Evolutionary conservation across 345 rosid genomes (phyloP).

Genomic region (Rubroshorea leprosula): DNA sequence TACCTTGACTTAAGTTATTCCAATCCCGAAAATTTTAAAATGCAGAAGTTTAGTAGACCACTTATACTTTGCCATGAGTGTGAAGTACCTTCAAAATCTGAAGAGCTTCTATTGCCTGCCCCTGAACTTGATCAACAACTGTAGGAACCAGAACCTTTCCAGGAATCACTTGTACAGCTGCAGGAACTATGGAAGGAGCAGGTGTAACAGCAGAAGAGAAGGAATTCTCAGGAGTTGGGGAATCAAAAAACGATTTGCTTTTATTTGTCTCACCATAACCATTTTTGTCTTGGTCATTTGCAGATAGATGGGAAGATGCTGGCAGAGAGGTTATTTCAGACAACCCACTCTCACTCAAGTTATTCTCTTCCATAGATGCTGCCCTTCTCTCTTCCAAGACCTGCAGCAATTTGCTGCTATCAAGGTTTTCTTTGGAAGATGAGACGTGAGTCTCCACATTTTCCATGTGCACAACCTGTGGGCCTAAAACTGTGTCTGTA

Average conservation of each 20-base stretch:
- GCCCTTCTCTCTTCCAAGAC: slow-evolving; percentile 22
- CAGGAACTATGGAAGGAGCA: slow-evolving; percentile 71
- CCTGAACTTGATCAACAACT: slow-evolving; percentile 79
- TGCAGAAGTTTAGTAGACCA: too few relatives aligned
- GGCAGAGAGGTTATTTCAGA: slow-evolving; percentile 25
- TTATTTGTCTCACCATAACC: slow-evolving; percentile 28
- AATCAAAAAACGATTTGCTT: slow-evolving; percentile 27
- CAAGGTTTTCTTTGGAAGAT: slow-evolving; percentile 32
- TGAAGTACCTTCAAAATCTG: slow-evolving; percentile 73
- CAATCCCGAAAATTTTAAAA: too few relatives aligned
- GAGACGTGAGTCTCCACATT: slow-evolving; percentile 20
- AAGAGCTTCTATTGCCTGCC: slow-evolving; percentile 81
- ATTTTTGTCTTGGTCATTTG: slow-evolving; percentile 25
- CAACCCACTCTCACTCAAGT: slow-evolving; percentile 28
- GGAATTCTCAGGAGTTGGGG: slow-evolving; percentile 27
- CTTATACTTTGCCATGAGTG: too few relatives aligned
- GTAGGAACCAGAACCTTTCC: slow-evolving; percentile 83
- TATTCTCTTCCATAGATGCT: slow-evolving; percentile 34
- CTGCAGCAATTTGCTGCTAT: slow-evolving; percentile 25
- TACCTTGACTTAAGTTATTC: too few relatives aligned
- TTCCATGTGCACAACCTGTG: slow-evolving; percentile 25
- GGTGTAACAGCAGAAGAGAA: slow-evolving; percentile 69
- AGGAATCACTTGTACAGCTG: slow-evolving; percentile 57
- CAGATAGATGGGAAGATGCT: slow-evolving; percentile 29
- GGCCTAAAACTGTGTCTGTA: slow-evolving; percentile 29